Conservation (phyloP, 2,329 filamentous ascomycete species). For the Grosmannia clavigera region DNA sequence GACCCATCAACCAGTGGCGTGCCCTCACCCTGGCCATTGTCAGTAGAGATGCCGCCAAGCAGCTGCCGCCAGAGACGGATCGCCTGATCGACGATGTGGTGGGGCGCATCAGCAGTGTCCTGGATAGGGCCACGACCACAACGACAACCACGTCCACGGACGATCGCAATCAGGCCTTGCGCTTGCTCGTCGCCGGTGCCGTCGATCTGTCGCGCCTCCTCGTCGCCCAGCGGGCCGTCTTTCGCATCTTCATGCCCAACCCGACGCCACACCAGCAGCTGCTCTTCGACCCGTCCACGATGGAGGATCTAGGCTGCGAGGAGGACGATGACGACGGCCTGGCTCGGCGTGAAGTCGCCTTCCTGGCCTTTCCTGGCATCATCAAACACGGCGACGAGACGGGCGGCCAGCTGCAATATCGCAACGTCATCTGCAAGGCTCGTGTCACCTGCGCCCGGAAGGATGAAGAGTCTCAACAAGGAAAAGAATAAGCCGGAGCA, state of each 20-base stretch:
- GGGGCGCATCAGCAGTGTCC: constrained; percentile 28
- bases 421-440: constrained; percentile 54
- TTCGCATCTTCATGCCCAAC: constrained; percentile 42
- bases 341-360: constrained; percentile 40
- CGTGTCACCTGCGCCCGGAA: constrained; percentile 42
- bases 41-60: constrained; percentile 36
- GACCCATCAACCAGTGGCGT: constrained; percentile 51
- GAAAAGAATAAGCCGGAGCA: too few species aligned
- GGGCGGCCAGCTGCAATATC: constrained; percentile 46
- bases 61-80: constrained; percentile 33
- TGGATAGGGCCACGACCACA: constrained; percentile 1
- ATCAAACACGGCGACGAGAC: constrained; percentile 54
- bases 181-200: constrained; percentile 36
- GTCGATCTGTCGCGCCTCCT: constrained; percentile 45
- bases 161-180: constrained; percentile 39
- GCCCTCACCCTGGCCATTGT: constrained; percentile 50
- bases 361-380: constrained; percentile 52
- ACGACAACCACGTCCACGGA: constrained; percentile 19
- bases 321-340: constrained; percentile 28
- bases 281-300: constrained; percentile 43
- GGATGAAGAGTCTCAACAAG: neutral
- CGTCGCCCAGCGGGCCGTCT: constrained; percentile 45
- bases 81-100: constrained; percentile 30
- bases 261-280: constrained; percentile 39
- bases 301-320: constrained; percentile 55